A percentile compares a stretch with the other conserved stretches of the same genome.
phyloP scores from a whole-genome alignment of 805 yeast species.

The Cephaloascus albidus region DNA sequence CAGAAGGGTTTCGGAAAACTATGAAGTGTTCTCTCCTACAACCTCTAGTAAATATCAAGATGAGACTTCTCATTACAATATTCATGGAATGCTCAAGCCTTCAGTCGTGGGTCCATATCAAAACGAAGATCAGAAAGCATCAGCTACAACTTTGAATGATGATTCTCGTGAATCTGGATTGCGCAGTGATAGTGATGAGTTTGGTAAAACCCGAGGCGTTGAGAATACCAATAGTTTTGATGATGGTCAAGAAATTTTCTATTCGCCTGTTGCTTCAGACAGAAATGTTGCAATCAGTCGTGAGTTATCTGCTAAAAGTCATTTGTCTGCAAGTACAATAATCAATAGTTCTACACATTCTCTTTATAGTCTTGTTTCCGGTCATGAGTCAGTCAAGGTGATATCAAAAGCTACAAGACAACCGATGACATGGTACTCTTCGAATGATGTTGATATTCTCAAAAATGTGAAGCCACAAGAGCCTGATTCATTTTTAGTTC shows the following conservation, averaged over 20 bases:
- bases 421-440: not conserved
- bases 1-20: not conserved
- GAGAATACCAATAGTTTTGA: slow-evolving; percentile 6
- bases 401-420: not conserved
- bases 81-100: too few species aligned
- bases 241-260: not conserved
- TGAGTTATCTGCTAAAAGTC: not conserved
- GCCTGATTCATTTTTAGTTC: slow-evolving; percentile 4
- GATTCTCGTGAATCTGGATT: not conserved
- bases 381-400: not conserved
- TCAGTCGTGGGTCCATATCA: slow-evolving; percentile 2
- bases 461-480: not conserved
- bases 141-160: slow-evolving; percentile 1
- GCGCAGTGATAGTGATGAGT: not conserved
- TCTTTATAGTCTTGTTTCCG: not conserved
- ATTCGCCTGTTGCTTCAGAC: not conserved
- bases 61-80: not conserved
- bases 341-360: not conserved
- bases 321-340: not conserved
- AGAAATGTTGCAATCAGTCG: not conserved
- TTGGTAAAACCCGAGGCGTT: slow-evolving; percentile 8
- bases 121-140: slow-evolving; percentile 4
- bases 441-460: not conserved
- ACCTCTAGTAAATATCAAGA: not conserved
- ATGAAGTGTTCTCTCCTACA: not conserved